These are phyloP conservation scores for Clavispora phyllophila DNA, from an alignment of 805 yeast species.

Conservation along the genomic window DNA sequence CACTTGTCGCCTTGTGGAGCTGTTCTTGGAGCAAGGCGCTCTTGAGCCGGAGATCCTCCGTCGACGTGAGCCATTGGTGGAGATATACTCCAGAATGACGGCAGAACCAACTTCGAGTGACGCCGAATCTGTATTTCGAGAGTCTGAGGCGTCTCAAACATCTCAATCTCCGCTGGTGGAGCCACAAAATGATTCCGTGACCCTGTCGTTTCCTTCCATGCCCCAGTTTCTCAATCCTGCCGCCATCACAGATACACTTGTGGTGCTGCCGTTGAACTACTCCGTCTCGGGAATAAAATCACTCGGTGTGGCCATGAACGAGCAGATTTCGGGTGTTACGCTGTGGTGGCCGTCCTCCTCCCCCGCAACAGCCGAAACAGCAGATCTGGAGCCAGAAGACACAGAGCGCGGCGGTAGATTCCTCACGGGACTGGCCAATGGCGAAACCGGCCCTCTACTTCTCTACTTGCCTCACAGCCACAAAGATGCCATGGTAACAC, in stretches of 20 bases:
- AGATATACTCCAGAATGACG: neutral
- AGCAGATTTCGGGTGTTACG: constrained; percentile 10
- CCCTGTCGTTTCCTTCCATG: constrained; percentile 20
- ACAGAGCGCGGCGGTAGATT: constrained; percentile 15
- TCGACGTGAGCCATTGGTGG: neutral
- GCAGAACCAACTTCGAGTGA: neutral
- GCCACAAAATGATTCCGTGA: constrained; percentile 1
- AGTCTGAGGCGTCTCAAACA: no score
- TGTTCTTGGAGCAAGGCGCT: neutral
- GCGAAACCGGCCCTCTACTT: constrained; percentile 19
- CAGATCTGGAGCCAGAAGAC: neutral
- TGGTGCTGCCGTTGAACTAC: constrained; percentile 33
- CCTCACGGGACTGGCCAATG: constrained; percentile 20
- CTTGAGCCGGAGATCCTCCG: neutral
- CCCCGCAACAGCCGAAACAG: neutral
- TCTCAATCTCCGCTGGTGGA: neutral
- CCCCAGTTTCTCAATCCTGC: constrained; percentile 24
- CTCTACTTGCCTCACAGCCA: constrained; percentile 19
- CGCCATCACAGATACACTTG: constrained; percentile 30
- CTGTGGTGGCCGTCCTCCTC: constrained; percentile 4
- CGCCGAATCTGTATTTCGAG: neutral
- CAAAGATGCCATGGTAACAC: constrained; percentile 4
- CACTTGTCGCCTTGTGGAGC: neutral
- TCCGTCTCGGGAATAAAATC: constrained; percentile 31
- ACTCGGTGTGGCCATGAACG: constrained; percentile 16